Conservation (phyloP, 2,329 filamentous ascomycete species). For the Nemania sp. region DNA sequence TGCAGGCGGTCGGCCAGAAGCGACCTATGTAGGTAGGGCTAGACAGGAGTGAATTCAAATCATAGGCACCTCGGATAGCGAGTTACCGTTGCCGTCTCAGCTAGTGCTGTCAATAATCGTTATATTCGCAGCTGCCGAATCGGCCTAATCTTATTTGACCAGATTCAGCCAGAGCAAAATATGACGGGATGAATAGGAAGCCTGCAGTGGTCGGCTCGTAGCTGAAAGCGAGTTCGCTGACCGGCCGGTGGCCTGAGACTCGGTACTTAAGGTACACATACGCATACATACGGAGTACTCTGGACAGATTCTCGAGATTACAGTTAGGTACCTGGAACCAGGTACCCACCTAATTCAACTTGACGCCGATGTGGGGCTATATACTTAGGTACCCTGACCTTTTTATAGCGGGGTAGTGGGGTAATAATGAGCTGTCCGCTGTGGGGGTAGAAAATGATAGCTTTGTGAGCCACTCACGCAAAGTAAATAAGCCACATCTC, state of each 20-base stretch:
- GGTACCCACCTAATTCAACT: no score
- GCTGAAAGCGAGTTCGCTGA: slow-evolving; percentile 25
- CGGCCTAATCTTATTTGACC: slow-evolving; percentile 2
- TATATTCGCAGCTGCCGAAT: background rate
- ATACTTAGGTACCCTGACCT: background rate
- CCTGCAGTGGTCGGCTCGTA: background rate
- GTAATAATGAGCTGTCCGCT: background rate
- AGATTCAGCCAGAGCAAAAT: background rate
- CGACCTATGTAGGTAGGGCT: background rate
- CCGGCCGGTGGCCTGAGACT: background rate
- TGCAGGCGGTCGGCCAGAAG: background rate
- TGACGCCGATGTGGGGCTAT: background rate
- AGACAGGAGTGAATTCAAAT: slow-evolving; percentile 16
- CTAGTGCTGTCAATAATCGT: background rate
- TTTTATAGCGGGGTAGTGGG: slow-evolving; percentile 28
- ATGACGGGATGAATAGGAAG: background rate
- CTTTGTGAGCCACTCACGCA: background rate
- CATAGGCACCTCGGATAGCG: slow-evolving; percentile 24
- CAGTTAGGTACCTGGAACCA: background rate
- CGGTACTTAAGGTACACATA: slow-evolving; percentile 4
- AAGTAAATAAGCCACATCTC: background rate
- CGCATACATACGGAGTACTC: no score
- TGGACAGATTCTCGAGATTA: no score
- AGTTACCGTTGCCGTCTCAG: slow-evolving; percentile 18
- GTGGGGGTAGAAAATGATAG: background rate